phyloP scores from a whole-genome alignment of 208 protist genomes.

The Crithidia expoeki region DNA sequence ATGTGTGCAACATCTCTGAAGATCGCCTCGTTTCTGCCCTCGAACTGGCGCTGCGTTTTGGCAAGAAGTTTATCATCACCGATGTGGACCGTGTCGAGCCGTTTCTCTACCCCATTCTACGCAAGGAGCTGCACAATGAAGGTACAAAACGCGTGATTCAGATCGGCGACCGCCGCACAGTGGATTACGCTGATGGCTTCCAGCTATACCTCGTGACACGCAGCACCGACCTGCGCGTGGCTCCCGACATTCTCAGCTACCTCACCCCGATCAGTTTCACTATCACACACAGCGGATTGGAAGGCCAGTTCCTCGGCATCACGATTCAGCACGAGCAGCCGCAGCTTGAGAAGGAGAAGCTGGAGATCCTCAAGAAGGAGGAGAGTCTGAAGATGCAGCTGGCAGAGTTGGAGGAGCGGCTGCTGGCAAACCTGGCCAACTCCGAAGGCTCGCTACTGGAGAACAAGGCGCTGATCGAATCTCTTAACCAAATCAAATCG shows the following conservation, averaged over 20 bases:
- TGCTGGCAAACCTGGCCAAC: constrained; percentile 93
- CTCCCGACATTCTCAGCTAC: constrained; percentile 92
- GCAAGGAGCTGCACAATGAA: constrained; percentile 92
- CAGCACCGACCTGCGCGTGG: constrained; percentile 85
- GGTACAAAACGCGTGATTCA: constrained; percentile 93
- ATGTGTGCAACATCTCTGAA: constrained; percentile 93
- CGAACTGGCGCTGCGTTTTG: constrained; percentile 98
- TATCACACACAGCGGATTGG: constrained; percentile 96
- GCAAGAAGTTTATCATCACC: constrained; percentile 97
- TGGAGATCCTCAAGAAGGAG: constrained; percentile 93
- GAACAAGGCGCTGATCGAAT: constrained; percentile 94
- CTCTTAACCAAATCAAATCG: constrained; percentile 96
- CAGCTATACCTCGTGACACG: constrained; percentile 95
- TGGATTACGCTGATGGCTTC: constrained; percentile 98
- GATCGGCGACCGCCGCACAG: constrained; percentile 96
- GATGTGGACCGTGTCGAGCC: constrained; percentile 97
- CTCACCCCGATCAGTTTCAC: constrained; percentile 97
- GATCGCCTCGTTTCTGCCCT: constrained; percentile 94
- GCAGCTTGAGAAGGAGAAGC: constrained; percentile 95
- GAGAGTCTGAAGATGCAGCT: constrained; percentile 96
- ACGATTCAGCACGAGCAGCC: constrained; percentile 98
- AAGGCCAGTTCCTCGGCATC: constrained; percentile 96
- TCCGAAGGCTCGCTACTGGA: constrained; percentile 96
- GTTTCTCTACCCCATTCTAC: constrained; percentile 95
- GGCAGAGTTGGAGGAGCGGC: constrained; percentile 90